Conservation (phyloP, 1,139 yeast genomes). For the Saccharomycopsis hybrid region DNA sequence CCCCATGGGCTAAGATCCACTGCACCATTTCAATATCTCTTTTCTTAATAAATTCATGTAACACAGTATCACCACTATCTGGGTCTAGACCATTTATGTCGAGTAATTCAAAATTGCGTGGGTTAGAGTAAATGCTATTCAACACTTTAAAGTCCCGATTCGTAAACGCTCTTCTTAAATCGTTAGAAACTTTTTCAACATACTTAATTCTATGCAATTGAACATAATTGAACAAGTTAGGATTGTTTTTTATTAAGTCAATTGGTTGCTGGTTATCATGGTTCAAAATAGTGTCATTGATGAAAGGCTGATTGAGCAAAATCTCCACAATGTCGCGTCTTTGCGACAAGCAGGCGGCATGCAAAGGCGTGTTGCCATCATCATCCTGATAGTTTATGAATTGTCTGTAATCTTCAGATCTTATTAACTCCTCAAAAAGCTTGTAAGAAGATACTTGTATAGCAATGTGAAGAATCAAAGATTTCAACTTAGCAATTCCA, state of each 20-base stretch:
- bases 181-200: conserved; percentile 68
- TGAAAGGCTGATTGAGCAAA: conserved; percentile 48
- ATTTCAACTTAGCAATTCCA: conserved; percentile 28
- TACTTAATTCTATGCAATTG: conserved; percentile 77
- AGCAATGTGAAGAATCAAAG: conserved; percentile 66
- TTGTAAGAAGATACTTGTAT: conserved; percentile 79
- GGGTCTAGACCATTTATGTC: conserved; percentile 96
- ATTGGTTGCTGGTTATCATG: conserved; percentile 72
- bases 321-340: conserved; percentile 70
- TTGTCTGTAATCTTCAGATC: conserved; percentile 20
- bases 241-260: conserved; percentile 66
- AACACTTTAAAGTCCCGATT: conserved; percentile 60
- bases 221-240: conserved; percentile 58
- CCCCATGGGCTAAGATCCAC: conserved; percentile 87
- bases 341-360: conserved; percentile 72
- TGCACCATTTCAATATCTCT: conserved; percentile 80
- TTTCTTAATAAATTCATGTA: conserved; percentile 80
- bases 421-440: conserved; percentile 35
- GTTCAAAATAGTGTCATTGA: conserved; percentile 83
- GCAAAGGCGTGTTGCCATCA: conserved; percentile 89
- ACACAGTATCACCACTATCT: conserved; percentile 84
- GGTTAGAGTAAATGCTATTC: conserved; percentile 59
- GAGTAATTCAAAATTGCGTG: conserved; percentile 73
- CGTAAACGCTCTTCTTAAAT: conserved; percentile 63
- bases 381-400: conserved; percentile 59